Evolutionary conservation across 495 filamentous ascomycete species (phyloP), one percentile per base, ranked within the genome.

Genomic region (Venustampulla echinocandica): DNA sequence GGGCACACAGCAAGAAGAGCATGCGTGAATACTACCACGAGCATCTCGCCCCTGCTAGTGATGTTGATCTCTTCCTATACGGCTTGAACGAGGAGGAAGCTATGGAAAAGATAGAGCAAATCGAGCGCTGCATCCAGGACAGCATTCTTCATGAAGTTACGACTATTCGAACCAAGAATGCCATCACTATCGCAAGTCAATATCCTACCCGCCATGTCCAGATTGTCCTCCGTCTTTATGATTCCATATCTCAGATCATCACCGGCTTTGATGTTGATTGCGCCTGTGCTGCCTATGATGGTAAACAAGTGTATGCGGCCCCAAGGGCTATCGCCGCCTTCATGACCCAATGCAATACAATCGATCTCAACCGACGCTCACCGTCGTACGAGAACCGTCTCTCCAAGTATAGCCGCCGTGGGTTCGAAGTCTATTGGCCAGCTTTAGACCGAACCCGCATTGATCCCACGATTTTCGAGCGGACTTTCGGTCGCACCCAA

Each of bases 211-310:
- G 87, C 4, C 87, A 93, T 57, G 76, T 90, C 15, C 76, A 87
- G 66, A 87, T 93, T 54, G 86, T 93, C 9, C 75, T 90, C 11
- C 81, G 87, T 4, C 76, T 90, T 41, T 90, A 93, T 63, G 83
- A 82, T 50, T 85, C 82, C 0, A 60, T 90, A 30, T 77, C 83
- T 1, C 84, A 92, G 56, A 89, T 92, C 42, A 68, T 92, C 7
- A 85, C 84, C 10, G 86, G 86, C 0, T 92, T 92, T 50, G 86
- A 92, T 58, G 86, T 92, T 13, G 85, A 90, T 52, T 87, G 81
- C 59, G 81, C 85, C 2, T 82, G 85, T 50, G 82, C 75, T 14
- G 86, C 84, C 2, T 93, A 84, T 54, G 80, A 90, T 53, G 87
- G 87, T 4, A 71, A 72, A 5, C 81, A 85, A 51, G 85, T 92